Evolutionary conservation across 2,329 filamentous ascomycete genomes (phyloP), one percentile per base, ranked within the genome.

Genomic region (Xylogone sp.): DNA sequence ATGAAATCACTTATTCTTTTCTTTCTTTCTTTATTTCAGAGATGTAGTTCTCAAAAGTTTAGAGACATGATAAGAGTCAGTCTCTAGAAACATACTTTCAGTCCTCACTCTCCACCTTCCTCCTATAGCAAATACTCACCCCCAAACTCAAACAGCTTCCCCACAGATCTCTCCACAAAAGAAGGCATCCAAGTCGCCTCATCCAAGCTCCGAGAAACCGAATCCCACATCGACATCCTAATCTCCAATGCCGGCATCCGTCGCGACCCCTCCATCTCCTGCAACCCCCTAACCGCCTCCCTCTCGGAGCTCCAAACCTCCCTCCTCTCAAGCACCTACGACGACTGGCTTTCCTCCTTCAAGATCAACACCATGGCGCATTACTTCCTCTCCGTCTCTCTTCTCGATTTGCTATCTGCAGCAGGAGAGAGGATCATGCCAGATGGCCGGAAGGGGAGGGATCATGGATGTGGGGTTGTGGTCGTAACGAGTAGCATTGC

Each of bases 401-500:
- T 77, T 3, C 56, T 77, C 2, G 70, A 72, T 10, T 59, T 78
- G 2, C 63, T 78, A 1, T 68, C 62, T 1, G 68, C 69, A 7
- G 75, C 74, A 0, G 67, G 69, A 3, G 60, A 65, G 3, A 55
- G 59, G 13, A 53, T 59, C 16, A 46, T 67, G 31, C 55, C 51
- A 2, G 56, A 61, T 52, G 64, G 61, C 16, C 58, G 51, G 21
- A 64, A 57, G 49, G 69, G 65, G 2, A 57, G 59, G 50, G 70
- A 65, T 22, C 62, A 71, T 21, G 75, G 76, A 7, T 65, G 75
- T 6, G 76, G 75, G 0, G 72, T 71, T 0, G 63, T 77, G 16
- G 64, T 78, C 3, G 64, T 79, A 3, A 78, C 75, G 3, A 78
- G 76, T 57, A 75, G 71, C 2, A 79, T 76, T 56, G 75, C 76